Conservation (phyloP, 345 rosid species). For the Melaleuca quinquenervia region DNA sequence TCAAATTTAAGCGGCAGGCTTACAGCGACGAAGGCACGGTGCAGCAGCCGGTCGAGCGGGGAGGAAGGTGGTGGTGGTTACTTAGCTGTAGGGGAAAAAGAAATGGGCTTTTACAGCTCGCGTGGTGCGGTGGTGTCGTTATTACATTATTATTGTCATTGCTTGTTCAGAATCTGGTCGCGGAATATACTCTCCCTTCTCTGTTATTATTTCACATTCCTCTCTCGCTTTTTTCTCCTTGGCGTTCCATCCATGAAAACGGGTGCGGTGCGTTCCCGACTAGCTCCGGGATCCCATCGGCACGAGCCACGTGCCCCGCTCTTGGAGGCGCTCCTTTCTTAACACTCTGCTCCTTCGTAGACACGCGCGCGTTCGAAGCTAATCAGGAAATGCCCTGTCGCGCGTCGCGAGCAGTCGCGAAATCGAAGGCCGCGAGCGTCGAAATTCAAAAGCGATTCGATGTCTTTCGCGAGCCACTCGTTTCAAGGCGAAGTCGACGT, state of each 20-base stretch:
- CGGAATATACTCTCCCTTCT: not conserved
- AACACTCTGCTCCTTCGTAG: not conserved
- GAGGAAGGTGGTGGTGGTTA: not conserved
- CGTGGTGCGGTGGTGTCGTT: slow-evolving; percentile 3
- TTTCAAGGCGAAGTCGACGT: not conserved
- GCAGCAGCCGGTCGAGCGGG: not conserved
- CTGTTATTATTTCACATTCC: not conserved
- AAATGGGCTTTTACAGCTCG: not conserved
- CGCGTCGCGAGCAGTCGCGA: not conserved
- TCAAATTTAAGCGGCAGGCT: not conserved
- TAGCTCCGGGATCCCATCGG: not conserved
- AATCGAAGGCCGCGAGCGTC: not conserved
- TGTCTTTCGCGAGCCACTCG: not conserved
- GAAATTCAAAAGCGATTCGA: not conserved
- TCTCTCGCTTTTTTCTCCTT: not conserved
- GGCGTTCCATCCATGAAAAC: not conserved
- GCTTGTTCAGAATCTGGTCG: not conserved
- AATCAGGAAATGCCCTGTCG: not conserved
- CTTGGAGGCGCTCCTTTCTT: not conserved
- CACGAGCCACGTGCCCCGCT: not conserved
- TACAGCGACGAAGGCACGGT: not conserved
- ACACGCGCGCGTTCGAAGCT: not conserved
- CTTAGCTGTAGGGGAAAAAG: slow-evolving; percentile 5
- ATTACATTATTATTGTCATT: not conserved
- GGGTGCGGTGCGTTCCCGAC: not conserved